Evolutionary conservation across 1,139 yeast genomes (phyloP), one percentile per base, ranked within the genome.

Genomic region (Lodderomyces orthopsilosis): DNA sequence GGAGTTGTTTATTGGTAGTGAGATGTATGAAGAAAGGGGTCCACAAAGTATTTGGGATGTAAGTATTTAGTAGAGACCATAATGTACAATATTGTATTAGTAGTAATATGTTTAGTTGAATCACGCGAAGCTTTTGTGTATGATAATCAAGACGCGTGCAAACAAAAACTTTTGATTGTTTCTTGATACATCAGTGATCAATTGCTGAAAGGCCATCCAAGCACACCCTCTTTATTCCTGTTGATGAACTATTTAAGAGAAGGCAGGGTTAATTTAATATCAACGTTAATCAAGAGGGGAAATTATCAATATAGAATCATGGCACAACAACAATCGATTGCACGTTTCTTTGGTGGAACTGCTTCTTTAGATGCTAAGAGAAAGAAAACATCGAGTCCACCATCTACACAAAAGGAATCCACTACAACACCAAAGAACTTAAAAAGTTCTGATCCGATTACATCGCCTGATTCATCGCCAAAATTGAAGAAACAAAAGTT

Each of bases 1-100:
- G 26, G 96, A 90, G 48, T 78, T 80, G 49, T 90, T 81, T 60
- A 75, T 90, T 41, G 81, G 85, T 41, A 75, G 81, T 50, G 86
- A 83, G 35, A 83, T 80, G 46, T 91, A 89, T 61, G 82, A 82
- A 53, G 93, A 84, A 51, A 75, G 72, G 43, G 98, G 98, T 0
- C 97, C 98, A 19, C 76, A 70, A 55, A 75, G 77, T 28, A 74
- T 79, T 36, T 78, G 84, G 84, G 77, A 71, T 42, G 73, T 68
- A 17, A 57, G 64, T 46, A 63, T 70, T 42, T 51, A 48, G 38
- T 27, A 12, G 21, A 33, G 21, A 32, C 23, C 21, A 9, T 14
- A 26, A 39, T 12, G 10, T 9, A 9, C 24, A 26, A 39, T 12
- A 21, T 9, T 23, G 32, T 21, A 21, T 5, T 21, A 21, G 5